Base-by-base conservation (phyloP, 495 filamentous ascomycete species). In the Hyaloscypha finlandica region DNA sequence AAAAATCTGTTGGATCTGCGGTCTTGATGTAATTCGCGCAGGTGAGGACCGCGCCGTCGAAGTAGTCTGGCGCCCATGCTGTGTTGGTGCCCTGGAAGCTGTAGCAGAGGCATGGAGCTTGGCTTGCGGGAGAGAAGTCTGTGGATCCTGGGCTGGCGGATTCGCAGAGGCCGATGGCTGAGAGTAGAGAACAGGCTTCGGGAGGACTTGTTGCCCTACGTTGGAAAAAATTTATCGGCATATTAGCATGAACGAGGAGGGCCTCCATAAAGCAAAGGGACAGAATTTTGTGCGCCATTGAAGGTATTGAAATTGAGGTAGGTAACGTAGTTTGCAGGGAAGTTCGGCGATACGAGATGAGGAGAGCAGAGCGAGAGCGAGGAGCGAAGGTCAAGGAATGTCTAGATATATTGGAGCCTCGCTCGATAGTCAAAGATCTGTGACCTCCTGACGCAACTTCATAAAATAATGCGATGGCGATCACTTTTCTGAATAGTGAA, bases 71-170 rank as follows among this genome's bases (percentile, higher is more conserved):
- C 8, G 20, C 45, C 64, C 64, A 70, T 16, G 12, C n/a, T 12
- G 48, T 59, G 14, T 31, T 29, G 8, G 42, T 12, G 14, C 42
- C 42, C 3, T 8, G 14, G 8, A 19, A 45, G 39, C 55, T 64
- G 64, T 70, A 70, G 35, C 68, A 70, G 42, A 70, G 29, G 61
- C 68, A 70, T 29, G 54, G 29, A 22, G 68, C 68, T 39, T 67
- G 59, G 22, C 8, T 8, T 20, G 37, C 11, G 12, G 25, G 39
- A 51, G 53, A 20, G 1, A 61, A 1, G 51, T 45, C 16, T 0
- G 37, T 55, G 45, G 61, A 70, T 0, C 60, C 64, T 35, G 39
- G 37, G 22, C 53, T 55, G 12, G 14, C 53, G 53, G 53, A 25
- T 11, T 25, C 53, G 20, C 53, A 55, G 53, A 25, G 14, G 20